A percentile compares a stretch with the other conserved stretches of the same genome.
These are phyloP conservation scores for Colletotrichum gigasporum DNA, from an alignment of 2,329 filamentous ascomycete species.

Conservation along the genomic window DNA sequence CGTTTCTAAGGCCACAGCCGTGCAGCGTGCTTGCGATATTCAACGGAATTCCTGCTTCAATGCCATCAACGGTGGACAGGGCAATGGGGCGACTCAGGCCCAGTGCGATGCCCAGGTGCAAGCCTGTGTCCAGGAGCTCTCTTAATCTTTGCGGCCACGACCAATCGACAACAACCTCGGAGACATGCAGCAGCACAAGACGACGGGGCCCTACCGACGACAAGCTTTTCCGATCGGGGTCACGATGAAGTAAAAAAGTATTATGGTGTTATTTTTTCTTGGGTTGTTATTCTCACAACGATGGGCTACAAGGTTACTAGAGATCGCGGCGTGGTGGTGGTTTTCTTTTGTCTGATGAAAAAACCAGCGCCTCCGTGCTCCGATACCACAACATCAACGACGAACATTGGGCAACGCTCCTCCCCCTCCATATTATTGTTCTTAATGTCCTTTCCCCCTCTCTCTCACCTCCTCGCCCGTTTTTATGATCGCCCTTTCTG, in stretches of 20 bases:
- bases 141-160: conserved; percentile 32
- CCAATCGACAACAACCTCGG: conserved; percentile 11
- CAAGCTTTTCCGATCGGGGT: background rate
- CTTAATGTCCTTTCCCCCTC: conserved; percentile 31
- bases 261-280: conserved; percentile 15
- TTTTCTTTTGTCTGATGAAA: conserved; percentile 18
- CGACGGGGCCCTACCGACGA: background rate
- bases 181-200: background rate
- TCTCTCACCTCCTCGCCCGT: background rate
- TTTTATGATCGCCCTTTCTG: conserved; percentile 31
- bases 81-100: conserved; percentile 49
- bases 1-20: conserved; percentile 62
- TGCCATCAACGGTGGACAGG: conserved; percentile 61
- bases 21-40: conserved; percentile 69
- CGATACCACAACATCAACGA: conserved; percentile 27
- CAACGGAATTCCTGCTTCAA: conserved; percentile 70
- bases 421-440: conserved; percentile 32
- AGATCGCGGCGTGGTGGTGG: conserved; percentile 8
- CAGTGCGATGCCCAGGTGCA: conserved; percentile 66
- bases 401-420: conserved; percentile 21
- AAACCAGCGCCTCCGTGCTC: conserved; percentile 14
- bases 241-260: conserved; percentile 1
- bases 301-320: conserved; percentile 2
- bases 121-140: conserved; percentile 49
- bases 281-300: background rate